Conservation (phyloP, 2,329 filamentous ascomycete genomes). For the Gliomastix tumulicola region DNA sequence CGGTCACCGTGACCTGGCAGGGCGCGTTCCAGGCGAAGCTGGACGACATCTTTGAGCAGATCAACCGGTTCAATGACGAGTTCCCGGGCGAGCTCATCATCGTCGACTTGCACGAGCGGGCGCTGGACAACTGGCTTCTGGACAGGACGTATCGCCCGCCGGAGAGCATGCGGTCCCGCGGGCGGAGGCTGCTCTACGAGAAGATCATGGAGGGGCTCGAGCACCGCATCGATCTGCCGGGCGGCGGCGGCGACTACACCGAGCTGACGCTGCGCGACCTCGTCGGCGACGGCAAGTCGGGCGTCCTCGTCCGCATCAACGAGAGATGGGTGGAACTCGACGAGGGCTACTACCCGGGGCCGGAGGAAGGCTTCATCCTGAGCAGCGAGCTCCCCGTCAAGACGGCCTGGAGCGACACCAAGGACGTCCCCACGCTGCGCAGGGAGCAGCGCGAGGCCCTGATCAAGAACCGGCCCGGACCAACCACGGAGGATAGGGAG, state of each 20-base stretch:
- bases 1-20: not conserved
- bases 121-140: too few relatives aligned
- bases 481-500: not conserved
- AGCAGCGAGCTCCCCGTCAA: constrained; percentile 13
- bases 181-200: not conserved
- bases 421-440: constrained; percentile 1
- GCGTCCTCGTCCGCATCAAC: constrained; percentile 19
- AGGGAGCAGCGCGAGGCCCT: constrained; percentile 4
- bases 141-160: not conserved
- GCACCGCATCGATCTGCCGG: constrained; percentile 11
- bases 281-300: constrained; percentile 13
- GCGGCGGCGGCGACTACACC: constrained; percentile 14
- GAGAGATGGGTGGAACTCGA: constrained; percentile 10
- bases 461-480: constrained; percentile 3
- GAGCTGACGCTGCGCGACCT: constrained; percentile 13
- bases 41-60: constrained; percentile 15
- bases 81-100: constrained; percentile 24
- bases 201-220: constrained; percentile 5
- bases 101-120: constrained; percentile 18
- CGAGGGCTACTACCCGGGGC: constrained; percentile 12
- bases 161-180: not conserved
- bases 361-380: constrained; percentile 17
- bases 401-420: constrained; percentile 14
- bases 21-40: constrained; percentile 12
- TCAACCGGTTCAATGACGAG: constrained; percentile 18